Evolutionary conservation across 2,329 filamentous ascomycete genomes (phyloP), one percentile per base, ranked within the genome.

Genomic region (Periconia sp.): DNA sequence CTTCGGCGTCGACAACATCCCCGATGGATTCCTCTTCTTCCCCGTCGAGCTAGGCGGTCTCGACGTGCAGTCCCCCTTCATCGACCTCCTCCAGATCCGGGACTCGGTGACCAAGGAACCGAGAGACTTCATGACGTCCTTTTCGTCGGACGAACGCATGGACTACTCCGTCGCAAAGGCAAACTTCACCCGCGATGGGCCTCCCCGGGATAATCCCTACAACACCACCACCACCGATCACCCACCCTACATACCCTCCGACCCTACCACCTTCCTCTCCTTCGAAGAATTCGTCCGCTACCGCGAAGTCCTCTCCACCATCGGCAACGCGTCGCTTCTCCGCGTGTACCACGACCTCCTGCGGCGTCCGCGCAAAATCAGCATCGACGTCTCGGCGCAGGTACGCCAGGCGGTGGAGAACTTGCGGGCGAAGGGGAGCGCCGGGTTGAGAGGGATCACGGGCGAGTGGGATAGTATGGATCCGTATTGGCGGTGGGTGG

Each of bases 21-120:
- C 79, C 0, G 80, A 81, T 23, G 80, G 78, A 3, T 81, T 81
- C 54, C 77, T 82, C 60, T 82, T 78, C 61, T 81, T 81, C 57
- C 80, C 81, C 0, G 70, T 79, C 35, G 77, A 80, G 52, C 72
- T 82, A 10, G 80, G 81, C 6, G 80, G 80, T 1, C 67, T 82
- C 3, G 78, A 78, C 10, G 70, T 83, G 9, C 72, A 76, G 45
- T 82, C 81, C 35, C 79, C 80, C 0, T 81, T 82, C 53, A 75
- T 83, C 19, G 61, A 68, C 1, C 74, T 81, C 3, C 70, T 82
- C 14, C 72, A 77, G 20, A 79, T 81, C 42, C 66, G 65, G n/a
- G 61, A 70, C 27, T 61, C 63, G 0, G 65, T 72, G 8, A 50
- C 54, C 11, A 56, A 64, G 37, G 58, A 69, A 17, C 75, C 76